Evolutionary conservation across 331 rosid genomes (phyloP).

Genomic region (Acacia concinna): DNA sequence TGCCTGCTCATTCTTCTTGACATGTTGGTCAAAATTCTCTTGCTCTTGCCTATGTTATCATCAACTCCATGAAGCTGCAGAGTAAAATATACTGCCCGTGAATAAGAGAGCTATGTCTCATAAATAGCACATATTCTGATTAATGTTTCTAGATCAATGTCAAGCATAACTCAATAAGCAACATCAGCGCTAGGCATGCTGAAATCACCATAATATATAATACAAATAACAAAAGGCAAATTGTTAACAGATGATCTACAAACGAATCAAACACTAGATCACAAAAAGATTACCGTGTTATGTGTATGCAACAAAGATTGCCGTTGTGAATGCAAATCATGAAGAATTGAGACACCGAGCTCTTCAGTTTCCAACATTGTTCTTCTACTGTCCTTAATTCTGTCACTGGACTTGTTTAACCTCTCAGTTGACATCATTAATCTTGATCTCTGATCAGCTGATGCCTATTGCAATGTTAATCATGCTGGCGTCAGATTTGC

Average conservation of each 20-base stretch:
- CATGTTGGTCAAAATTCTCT: constrained; percentile 68
- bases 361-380: constrained; percentile 97
- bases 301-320: constrained; percentile 84
- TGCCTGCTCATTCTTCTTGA: constrained; percentile 82
- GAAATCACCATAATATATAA: constrained; percentile 12
- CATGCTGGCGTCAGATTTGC: constrained; percentile 30
- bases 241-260: constrained; percentile 9
- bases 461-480: constrained; percentile 69
- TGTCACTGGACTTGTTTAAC: constrained; percentile 63
- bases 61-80: constrained; percentile 92
- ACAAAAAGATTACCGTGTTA: constrained; percentile 53
- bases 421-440: constrained; percentile 78
- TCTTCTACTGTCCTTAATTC: constrained; percentile 75
- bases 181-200: constrained; percentile 11
- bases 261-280: not conserved
- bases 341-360: constrained; percentile 96
- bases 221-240: not conserved
- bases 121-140: constrained; percentile 16
- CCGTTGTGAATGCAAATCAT: constrained; percentile 92
- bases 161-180: constrained; percentile 12
- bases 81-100: constrained; percentile 24
- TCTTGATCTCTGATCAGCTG: constrained; percentile 85
- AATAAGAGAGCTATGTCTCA: constrained; percentile 18
- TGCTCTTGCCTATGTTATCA: constrained; percentile 85
- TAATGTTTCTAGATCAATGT: not conserved